Percentiles rank a stretch among this genome's conserved stretches.
These are phyloP conservation scores for Nakaseomyces delphensis DNA, from an alignment of 1,139 yeast species.

Conservation along the genomic window DNA sequence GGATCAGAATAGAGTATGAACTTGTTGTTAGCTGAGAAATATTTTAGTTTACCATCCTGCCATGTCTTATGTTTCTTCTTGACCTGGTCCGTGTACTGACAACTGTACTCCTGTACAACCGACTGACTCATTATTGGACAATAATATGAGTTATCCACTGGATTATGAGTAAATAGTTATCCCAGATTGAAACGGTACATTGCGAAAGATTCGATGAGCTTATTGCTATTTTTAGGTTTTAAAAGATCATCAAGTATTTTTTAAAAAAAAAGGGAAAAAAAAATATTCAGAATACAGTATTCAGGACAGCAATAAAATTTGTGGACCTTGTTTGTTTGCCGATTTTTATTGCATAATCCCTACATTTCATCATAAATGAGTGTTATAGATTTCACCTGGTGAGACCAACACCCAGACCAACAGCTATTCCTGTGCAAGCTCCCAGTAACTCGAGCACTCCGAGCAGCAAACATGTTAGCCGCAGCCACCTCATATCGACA, in stretches of 20 bases:
- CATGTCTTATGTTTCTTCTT: slow-evolving; percentile 29
- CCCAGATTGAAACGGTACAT: too few relatives aligned
- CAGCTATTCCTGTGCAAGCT: slow-evolving; percentile 28
- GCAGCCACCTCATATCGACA: slow-evolving; percentile 22
- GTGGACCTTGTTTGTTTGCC: too few relatives aligned
- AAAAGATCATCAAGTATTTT: not conserved
- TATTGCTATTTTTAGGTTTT: not conserved
- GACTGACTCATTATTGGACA: not conserved
- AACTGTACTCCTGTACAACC: slow-evolving; percentile 21
- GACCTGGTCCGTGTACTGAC: slow-evolving; percentile 30
- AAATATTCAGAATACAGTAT: too few relatives aligned
- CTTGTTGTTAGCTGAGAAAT: slow-evolving; percentile 18
- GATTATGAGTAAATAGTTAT: too few relatives aligned
- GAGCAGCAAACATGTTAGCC: slow-evolving; percentile 18
- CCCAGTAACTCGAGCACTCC: slow-evolving; percentile 20
- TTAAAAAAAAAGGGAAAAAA: not conserved
- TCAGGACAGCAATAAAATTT: too few relatives aligned
- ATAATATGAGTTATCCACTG: too few relatives aligned
- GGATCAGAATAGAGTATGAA: slow-evolving; percentile 23
- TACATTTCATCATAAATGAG: too few relatives aligned
- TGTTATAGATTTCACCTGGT: slow-evolving; percentile 9
- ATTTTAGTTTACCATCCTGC: slow-evolving; percentile 30
- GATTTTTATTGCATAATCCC: too few relatives aligned
- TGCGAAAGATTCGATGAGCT: slow-evolving; percentile 1
- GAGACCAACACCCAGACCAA: slow-evolving; percentile 34